A percentile compares a stretch with the other conserved stretches of the same genome.
phyloP scores from a whole-genome alignment of 345 rosid genomes.

The Sisymbrium altissimum region DNA sequence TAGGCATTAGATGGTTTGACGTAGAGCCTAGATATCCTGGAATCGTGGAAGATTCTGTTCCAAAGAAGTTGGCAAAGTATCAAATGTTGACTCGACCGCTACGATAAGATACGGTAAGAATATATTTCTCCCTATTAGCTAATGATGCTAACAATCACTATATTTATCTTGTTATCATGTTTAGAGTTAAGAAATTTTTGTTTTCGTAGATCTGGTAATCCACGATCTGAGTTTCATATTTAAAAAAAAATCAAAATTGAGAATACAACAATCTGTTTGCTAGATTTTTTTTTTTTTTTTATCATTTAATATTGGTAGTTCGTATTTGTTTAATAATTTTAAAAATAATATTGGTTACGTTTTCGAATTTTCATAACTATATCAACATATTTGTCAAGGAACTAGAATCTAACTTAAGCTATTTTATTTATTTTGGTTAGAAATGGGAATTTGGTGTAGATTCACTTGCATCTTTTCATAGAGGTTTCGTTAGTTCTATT shows the following conservation, averaged over 20 bases:
- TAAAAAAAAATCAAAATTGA: neutral
- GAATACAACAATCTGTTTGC: neutral
- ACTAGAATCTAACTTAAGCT: conserved; percentile 5
- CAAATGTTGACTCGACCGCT: conserved; percentile 25
- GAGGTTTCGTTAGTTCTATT: conserved; percentile 1
- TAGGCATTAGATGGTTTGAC: conserved; percentile 6
- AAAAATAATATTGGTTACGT: neutral
- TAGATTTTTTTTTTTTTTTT: neutral
- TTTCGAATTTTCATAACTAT: neutral
- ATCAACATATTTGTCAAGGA: conserved; percentile 2
- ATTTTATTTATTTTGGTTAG: neutral
- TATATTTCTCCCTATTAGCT: conserved; percentile 15
- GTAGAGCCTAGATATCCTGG: neutral
- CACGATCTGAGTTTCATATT: neutral
- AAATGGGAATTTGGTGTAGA: neutral
- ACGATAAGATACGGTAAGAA: conserved; percentile 10
- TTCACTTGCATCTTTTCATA: conserved; percentile 8
- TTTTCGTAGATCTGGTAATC: neutral
- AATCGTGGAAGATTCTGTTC: conserved; percentile 23
- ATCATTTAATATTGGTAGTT: neutral
- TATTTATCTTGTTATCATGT: neutral
- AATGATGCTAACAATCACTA: neutral
- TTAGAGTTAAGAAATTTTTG: neutral
- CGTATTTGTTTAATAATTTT: neutral
- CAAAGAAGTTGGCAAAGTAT: conserved; percentile 29